These are phyloP conservation scores for Aspergillus ibericus DNA, from an alignment of 2,329 filamentous ascomycete species.

Conservation along the genomic window DNA sequence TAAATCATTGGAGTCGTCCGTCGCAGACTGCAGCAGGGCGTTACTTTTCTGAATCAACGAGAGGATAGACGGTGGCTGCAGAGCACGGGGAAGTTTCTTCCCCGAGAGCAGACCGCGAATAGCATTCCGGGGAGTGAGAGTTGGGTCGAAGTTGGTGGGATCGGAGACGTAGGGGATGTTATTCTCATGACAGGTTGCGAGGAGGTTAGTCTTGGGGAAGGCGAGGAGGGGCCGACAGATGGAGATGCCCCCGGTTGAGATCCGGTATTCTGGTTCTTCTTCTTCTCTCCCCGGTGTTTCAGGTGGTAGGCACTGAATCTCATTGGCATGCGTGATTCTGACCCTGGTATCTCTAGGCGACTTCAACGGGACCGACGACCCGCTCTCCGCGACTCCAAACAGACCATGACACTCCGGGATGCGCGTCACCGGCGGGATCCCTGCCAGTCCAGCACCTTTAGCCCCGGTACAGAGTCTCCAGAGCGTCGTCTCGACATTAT, in stretches of 20 bases:
- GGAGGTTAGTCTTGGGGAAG: slow-evolving; percentile 67
- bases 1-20: slow-evolving; percentile 56
- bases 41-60: slow-evolving; percentile 58
- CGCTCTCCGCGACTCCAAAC: slow-evolving; percentile 69
- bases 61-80: slow-evolving; percentile 66
- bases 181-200: slow-evolving; percentile 65
- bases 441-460: slow-evolving; percentile 67
- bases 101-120: slow-evolving; percentile 65
- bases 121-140: slow-evolving; percentile 77
- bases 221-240: slow-evolving; percentile 41
- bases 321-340: neutral
- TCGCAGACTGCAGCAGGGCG: slow-evolving; percentile 45
- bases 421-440: slow-evolving; percentile 63
- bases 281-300: neutral
- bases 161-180: slow-evolving; percentile 79
- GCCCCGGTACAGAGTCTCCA: slow-evolving; percentile 72
- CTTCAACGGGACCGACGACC: slow-evolving; percentile 43
- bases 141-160: slow-evolving; percentile 74
- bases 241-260: slow-evolving; percentile 38
- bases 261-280: neutral
- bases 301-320: neutral
- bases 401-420: slow-evolving; percentile 85
- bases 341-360: neutral
- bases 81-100: slow-evolving; percentile 65
- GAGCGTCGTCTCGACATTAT: slow-evolving; percentile 86